These are phyloP conservation scores for Acorus gramineus DNA, from an alignment of 106 monocot genomes.

Conservation along the genomic window DNA sequence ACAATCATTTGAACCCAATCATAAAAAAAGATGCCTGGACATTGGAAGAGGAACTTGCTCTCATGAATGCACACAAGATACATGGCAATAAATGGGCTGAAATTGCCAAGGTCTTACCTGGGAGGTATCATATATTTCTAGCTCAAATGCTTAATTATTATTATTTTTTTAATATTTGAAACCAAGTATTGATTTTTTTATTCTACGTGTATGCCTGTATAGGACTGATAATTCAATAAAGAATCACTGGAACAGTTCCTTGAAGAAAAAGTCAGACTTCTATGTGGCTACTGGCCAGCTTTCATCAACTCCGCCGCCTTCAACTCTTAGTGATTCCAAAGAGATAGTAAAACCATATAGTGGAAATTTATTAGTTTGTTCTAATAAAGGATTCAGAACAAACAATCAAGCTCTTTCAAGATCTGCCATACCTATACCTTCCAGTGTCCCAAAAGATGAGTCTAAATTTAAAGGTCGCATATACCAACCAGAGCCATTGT, in stretches of 20 bases:
- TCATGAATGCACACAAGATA: slow-evolving; percentile 62
- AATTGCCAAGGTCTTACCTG: slow-evolving; percentile 77
- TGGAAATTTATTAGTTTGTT: slow-evolving; percentile 10
- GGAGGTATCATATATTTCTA: slow-evolving; percentile 39
- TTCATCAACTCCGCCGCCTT: slow-evolving; percentile 22
- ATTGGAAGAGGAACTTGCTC: slow-evolving; percentile 61
- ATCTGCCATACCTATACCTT: slow-evolving; percentile 4
- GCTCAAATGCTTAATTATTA: background rate
- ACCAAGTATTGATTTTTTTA: background rate
- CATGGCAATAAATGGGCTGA: slow-evolving; percentile 96
- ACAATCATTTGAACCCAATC: slow-evolving; percentile 88
- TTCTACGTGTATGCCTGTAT: slow-evolving; percentile 4
- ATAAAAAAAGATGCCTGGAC: slow-evolving; percentile 96
- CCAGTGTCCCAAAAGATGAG: slow-evolving; percentile 2
- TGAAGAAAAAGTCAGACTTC: slow-evolving; percentile 74
- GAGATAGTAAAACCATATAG: slow-evolving; percentile 12
- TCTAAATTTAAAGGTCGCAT: slow-evolving; percentile 15
- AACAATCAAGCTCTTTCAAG: slow-evolving; percentile 4
- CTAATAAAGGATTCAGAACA: slow-evolving; percentile 11
- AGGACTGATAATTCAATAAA: slow-evolving; percentile 92
- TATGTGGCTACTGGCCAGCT: slow-evolving; percentile 45
- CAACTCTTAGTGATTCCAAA: slow-evolving; percentile 17
- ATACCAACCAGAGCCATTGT: background rate
- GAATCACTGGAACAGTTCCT: slow-evolving; percentile 90
- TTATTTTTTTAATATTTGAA: background rate